Percentiles rank a stretch among this genome's conserved stretches.
Evolutionary conservation across 257 asterid genomes (phyloP).

Genomic region (Leonotis leonurus): DNA sequence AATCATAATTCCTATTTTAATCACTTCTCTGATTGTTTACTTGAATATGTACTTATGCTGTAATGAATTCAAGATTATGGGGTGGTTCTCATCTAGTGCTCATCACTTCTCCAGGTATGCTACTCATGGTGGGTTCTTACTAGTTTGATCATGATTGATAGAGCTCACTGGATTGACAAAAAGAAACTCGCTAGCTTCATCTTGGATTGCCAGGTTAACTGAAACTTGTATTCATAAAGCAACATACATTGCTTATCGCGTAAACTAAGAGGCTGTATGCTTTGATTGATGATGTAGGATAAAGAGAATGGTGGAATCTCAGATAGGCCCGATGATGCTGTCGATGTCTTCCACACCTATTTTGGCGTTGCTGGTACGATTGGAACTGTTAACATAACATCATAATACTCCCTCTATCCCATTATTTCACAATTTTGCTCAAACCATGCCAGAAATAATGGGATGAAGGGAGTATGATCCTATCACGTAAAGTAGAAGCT

Average conservation of each 20-base stretch:
- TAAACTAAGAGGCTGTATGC: background rate
- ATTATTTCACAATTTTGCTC: no score
- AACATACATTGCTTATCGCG: background rate
- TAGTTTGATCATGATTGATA: conserved; percentile 84
- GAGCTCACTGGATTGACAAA: conserved; percentile 93
- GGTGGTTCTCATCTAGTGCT: background rate
- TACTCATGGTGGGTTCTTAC: conserved; percentile 99
- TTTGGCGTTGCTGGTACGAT: conserved; percentile 82
- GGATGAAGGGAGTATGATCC: no score
- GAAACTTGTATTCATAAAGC: background rate
- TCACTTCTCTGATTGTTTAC: conserved; percentile 26
- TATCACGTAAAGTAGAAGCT: no score
- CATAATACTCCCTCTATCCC: no score
- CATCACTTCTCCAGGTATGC: conserved; percentile 61
- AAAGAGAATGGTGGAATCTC: conserved; percentile 92
- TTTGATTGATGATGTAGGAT: conserved; percentile 49
- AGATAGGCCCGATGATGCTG: conserved; percentile 94
- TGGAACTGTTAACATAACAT: background rate
- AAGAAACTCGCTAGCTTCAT: conserved; percentile 66
- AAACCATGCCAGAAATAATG: no score
- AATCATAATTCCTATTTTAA: no score
- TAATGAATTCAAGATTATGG: background rate
- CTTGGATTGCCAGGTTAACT: conserved; percentile 78
- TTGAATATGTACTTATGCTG: background rate
- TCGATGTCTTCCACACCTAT: conserved; percentile 83